Conservation (phyloP, 257 asterid species). For the Fraxinus pennsylvanica region DNA sequence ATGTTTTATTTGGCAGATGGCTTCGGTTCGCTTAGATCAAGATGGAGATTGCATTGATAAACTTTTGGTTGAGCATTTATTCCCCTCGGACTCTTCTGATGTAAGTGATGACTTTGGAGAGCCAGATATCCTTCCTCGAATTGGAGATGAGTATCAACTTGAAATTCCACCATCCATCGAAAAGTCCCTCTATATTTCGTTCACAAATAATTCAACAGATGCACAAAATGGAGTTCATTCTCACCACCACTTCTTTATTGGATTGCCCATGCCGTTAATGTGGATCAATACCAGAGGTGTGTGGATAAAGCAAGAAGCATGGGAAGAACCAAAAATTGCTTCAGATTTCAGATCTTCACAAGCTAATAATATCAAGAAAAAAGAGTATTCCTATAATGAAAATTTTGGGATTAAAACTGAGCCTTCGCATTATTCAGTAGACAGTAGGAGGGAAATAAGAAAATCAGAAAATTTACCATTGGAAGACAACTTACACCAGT, state of each 20-base stretch:
- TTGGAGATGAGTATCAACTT: conserved; percentile 65
- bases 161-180: conserved; percentile 46
- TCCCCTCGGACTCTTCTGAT: conserved; percentile 28
- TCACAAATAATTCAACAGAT: conserved; percentile 17
- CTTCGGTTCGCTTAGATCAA: conserved; percentile 29
- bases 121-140: conserved; percentile 37
- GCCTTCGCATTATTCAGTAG: conserved; percentile 20
- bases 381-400: conserved; percentile 25
- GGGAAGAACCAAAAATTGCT: conserved; percentile 25
- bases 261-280: conserved; percentile 45
- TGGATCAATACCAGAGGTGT: conserved; percentile 35
- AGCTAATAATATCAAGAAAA: conserved; percentile 6
- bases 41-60: conserved; percentile 31
- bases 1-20: conserved; percentile 36
- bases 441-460: conserved; percentile 15
- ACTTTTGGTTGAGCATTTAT: conserved; percentile 30
- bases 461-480: conserved; percentile 18
- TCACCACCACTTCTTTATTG: conserved; percentile 27
- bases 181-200: conserved; percentile 15
- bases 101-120: conserved; percentile 32
- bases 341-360: conserved; percentile 11
- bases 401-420: conserved; percentile 7
- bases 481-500: conserved; percentile 21
- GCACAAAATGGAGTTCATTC: conserved; percentile 14
- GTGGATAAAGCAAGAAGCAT: conserved; percentile 23